These are phyloP conservation scores for Suhomyces prunicola DNA, from an alignment of 805 yeast species.

Conservation along the genomic window DNA sequence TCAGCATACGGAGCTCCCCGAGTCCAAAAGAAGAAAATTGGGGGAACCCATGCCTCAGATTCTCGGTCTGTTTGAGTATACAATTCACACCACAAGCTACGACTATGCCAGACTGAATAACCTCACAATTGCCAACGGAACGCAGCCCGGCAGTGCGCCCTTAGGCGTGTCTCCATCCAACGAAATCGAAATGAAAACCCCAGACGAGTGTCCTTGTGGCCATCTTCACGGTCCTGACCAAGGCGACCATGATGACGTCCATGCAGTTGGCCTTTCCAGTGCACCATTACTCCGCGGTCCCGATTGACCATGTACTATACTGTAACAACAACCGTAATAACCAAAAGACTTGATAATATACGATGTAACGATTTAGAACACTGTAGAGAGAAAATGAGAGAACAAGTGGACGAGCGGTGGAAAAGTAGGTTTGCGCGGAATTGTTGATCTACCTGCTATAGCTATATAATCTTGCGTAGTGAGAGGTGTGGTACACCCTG, in stretches of 20 bases:
- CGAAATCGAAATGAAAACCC: background rate
- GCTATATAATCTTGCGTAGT: background rate
- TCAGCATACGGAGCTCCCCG: background rate
- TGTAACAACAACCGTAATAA: background rate
- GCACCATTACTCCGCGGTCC: slow-evolving; percentile 15
- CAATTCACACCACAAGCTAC: background rate
- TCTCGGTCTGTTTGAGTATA: background rate
- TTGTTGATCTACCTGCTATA: background rate
- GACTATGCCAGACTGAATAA: background rate
- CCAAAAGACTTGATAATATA: background rate
- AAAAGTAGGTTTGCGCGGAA: background rate
- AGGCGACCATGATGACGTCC: slow-evolving; percentile 10
- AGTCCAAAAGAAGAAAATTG: slow-evolving; percentile 8
- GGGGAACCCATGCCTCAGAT: slow-evolving; percentile 7
- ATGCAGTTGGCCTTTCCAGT: slow-evolving; percentile 12
- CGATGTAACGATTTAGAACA: background rate
- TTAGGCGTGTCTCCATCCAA: background rate
- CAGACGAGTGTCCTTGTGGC: slow-evolving; percentile 13
- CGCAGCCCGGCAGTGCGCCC: background rate
- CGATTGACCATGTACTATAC: slow-evolving; percentile 5
- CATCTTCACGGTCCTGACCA: slow-evolving; percentile 17
- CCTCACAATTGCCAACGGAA: background rate
- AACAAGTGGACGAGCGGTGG: background rate
- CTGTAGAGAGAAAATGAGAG: too few relatives aligned
- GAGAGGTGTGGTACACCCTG: too few relatives aligned